Base-by-base conservation (phyloP, 1,139 yeast species). In the Geotrichum carabidarum region DNA sequence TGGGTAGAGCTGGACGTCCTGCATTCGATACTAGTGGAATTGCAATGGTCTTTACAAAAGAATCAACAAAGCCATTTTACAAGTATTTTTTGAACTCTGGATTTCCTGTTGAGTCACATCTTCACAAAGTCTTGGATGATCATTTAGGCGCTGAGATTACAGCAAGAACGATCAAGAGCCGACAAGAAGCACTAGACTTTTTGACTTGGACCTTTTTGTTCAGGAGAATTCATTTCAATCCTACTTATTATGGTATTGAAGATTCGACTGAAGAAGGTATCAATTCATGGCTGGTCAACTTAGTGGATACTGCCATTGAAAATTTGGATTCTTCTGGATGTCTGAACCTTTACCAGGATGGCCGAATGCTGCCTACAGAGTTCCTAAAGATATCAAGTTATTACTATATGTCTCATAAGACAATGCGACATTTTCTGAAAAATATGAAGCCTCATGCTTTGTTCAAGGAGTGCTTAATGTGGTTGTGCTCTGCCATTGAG, bases 81-180 rank as follows among this genome's bases (percentile, higher is more conserved):
- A 93, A 93, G 66, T 96, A 94, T 69, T 93, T 93, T 69, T 72
- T 93, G 64, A 94, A 93, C 67, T 83, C 89, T 59, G 99, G 99
- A 0, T 93, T 94, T 73, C 99, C 99, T 0, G 99, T 94, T 12
- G 99, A 93, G 68, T 89, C 97, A 0, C 88, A 96, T 0, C 74
- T 93, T 58, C 98, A 93, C 70, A 90, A 90, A 65, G 95, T 88
- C 2, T 73, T 94, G 64, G 97, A 89, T 70, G 86, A 93, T 69
- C 99, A 94, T 74, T 77, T 93, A 67, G 99, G 98, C 67, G 99
- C 99, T 3, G 99, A 94, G 67, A 87, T 93, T 46, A 80, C 95
- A 0, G 82, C 95, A 1, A 96, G 96, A 0, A 85, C 96, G 0
- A 87, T 93, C 54, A 78, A 74, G 32, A 78, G 87, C 1, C 78